Base-by-base conservation (phyloP, 352 stramenopile genomes). In the Phytopythium boreale region DNA sequence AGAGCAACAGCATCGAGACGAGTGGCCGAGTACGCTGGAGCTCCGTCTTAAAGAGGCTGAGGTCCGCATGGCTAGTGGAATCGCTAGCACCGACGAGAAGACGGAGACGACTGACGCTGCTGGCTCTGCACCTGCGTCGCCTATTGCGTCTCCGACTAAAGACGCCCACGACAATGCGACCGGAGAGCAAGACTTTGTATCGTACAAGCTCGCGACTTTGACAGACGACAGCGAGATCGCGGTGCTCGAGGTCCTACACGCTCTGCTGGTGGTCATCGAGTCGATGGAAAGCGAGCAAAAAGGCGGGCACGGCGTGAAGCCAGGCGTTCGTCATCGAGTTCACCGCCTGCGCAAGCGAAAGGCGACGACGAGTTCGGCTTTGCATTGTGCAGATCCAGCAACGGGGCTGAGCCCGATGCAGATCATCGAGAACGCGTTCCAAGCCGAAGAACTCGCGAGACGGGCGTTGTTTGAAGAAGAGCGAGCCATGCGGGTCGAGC, bases 31-130 rank as follows among this genome's bases (percentile, higher is more conserved):
- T 26, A 26, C 68, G 9, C 72, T 64, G 6, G 69, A 71, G 0
- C 34, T 83, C 31, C 71, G 72, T 15, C 27, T 79, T n/a, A 88
- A 88, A 62, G 62, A 74, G 22, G 77, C 87, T 56, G 74, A 91
- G 43, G 53, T 85, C 41, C 59, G 59, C 14, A 70, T 71, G 50
- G 46, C 34, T 39, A 22, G 10, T 22, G 27, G 12, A 26, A 29
- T 7, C 41, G 17, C 39, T 60, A 22, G 62, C 59, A 43, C 62
- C 64, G 14, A 22, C 4, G 63, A 65, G 9, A 60, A 44, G 24
- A 12, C 11, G 26, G 62, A 50, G 22, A 55, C 22, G 19, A 37
- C 12, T n/a, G 12, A 43, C 47, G 24, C 7, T 12, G 47, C 1
- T n/a, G 22, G 12, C 11, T 53, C 24, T 20, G 5, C 47, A 12